Conservation (phyloP, 2,329 filamentous ascomycete genomes). For the Claviceps maximensis region DNA sequence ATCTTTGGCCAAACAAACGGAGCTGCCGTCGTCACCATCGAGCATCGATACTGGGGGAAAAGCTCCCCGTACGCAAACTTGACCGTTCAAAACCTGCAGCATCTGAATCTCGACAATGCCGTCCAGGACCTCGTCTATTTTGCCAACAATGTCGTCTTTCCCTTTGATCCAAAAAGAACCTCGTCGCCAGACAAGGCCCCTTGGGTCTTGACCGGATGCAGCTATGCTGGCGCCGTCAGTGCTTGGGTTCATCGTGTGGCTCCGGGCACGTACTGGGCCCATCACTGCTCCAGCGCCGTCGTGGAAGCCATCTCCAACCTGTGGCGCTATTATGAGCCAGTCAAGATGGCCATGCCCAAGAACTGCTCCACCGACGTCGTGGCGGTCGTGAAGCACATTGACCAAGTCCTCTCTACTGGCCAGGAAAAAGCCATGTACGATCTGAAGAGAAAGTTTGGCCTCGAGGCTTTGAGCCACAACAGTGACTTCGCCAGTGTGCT, state of each 20-base stretch:
- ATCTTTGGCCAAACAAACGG: slow-evolving; percentile 52
- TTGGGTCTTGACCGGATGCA: slow-evolving; percentile 66
- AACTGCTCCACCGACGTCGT: slow-evolving; percentile 51
- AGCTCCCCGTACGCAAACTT: slow-evolving; percentile 55
- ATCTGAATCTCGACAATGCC: slow-evolving; percentile 65
- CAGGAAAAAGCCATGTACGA: slow-evolving; percentile 19
- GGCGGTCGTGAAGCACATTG: slow-evolving; percentile 33
- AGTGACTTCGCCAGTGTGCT: slow-evolving; percentile 35
- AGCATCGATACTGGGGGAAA: slow-evolving; percentile 72
- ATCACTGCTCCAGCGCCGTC: slow-evolving; percentile 65
- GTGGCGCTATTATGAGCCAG: slow-evolving; percentile 41
- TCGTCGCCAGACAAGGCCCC: slow-evolving; percentile 52
- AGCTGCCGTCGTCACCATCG: slow-evolving; percentile 62
- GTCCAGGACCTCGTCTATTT: slow-evolving; percentile 67
- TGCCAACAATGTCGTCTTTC: slow-evolving; percentile 54
- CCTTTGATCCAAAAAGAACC: slow-evolving; percentile 50
- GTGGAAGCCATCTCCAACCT: slow-evolving; percentile 62
- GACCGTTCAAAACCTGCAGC: slow-evolving; percentile 53
- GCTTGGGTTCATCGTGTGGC: slow-evolving; percentile 61
- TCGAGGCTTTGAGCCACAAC: slow-evolving; percentile 25
- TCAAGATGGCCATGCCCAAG: slow-evolving; percentile 30
- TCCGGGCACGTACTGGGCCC: slow-evolving; percentile 61
- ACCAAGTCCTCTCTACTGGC: slow-evolving; percentile 31
- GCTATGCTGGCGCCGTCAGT: slow-evolving; percentile 63
- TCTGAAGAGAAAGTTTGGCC: slow-evolving; percentile 30